Conservation (phyloP, 2,329 filamentous ascomycete genomes). For the Madurella mycetomatis region DNA sequence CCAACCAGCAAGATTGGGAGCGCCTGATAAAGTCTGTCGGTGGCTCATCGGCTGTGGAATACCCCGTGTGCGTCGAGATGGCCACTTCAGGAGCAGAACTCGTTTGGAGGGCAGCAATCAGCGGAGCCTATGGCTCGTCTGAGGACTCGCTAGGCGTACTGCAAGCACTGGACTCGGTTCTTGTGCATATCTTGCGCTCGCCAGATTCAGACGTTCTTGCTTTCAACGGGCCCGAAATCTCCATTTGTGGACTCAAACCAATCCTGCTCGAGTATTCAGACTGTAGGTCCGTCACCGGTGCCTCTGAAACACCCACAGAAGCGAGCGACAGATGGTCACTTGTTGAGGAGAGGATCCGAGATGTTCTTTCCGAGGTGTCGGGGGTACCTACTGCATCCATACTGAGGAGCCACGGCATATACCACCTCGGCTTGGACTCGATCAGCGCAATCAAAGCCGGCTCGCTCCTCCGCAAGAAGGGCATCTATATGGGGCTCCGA, state of each 20-base stretch:
- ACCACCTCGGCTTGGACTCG: slow-evolving; percentile 84
- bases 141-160: slow-evolving; percentile 49
- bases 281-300: background rate
- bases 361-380: slow-evolving; percentile 54
- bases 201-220: slow-evolving; percentile 49
- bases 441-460: slow-evolving; percentile 86
- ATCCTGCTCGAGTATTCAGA: slow-evolving; percentile 30
- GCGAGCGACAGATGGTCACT: slow-evolving; percentile 31
- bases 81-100: slow-evolving; percentile 55
- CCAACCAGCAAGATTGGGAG: background rate
- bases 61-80: slow-evolving; percentile 77
- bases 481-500: slow-evolving; percentile 61
- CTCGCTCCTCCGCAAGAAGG: slow-evolving; percentile 61
- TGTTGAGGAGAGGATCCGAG: slow-evolving; percentile 38
- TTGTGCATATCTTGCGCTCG: slow-evolving; percentile 51
- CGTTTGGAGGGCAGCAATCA: slow-evolving; percentile 69
- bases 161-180: slow-evolving; percentile 52
- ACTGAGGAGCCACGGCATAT: slow-evolving; percentile 59
- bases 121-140: slow-evolving; percentile 49
- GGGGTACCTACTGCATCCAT: slow-evolving; percentile 56
- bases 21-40: slow-evolving; percentile 58
- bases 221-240: slow-evolving; percentile 49
- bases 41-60: slow-evolving; percentile 67
- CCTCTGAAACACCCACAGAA: background rate
- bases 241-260: slow-evolving; percentile 59